Evolutionary conservation across 257 asterid genomes (phyloP).

Genomic region (Primulina huaijiensis): DNA sequence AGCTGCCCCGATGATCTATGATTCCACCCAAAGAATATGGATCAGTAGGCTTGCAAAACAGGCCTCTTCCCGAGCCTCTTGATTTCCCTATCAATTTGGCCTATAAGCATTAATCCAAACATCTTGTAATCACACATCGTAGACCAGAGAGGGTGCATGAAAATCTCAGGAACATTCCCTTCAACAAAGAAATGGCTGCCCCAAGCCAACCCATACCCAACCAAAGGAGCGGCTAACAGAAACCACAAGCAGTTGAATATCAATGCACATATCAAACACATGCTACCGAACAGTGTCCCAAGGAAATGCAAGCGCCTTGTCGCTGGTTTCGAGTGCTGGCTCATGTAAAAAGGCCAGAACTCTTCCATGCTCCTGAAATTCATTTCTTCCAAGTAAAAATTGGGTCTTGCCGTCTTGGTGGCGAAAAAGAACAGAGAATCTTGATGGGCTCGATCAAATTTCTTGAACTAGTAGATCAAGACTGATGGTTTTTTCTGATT

Average conservation of each 20-base stretch:
- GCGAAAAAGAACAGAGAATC: not conserved
- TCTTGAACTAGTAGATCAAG: not conserved
- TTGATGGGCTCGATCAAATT: not conserved
- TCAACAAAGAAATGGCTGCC: conserved; percentile 95
- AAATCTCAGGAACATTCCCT: conserved; percentile 81
- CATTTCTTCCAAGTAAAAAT: not conserved
- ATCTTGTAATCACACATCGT: conserved; percentile 85
- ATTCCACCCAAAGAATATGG: not conserved
- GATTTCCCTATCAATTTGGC: conserved; percentile 90
- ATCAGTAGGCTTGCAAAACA: conserved; percentile 63
- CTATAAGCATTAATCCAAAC: conserved; percentile 95
- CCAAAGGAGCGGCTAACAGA: conserved; percentile 57
- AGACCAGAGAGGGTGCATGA: conserved; percentile 95
- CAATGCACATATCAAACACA: conserved; percentile 62
- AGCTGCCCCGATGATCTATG: not conserved
- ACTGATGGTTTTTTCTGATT: not conserved
- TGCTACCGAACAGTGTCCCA: conserved; percentile 72
- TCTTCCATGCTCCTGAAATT: not conserved
- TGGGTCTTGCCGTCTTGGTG: no score
- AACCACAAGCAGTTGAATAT: conserved; percentile 75
- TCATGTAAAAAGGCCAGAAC: conserved; percentile 18
- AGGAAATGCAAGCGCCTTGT: conserved; percentile 94
- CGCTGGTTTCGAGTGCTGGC: conserved; percentile 75
- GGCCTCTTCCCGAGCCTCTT: conserved; percentile 99
- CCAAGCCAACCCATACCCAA: conserved; percentile 93